These are phyloP conservation scores for Fusarium sp. DNA, from an alignment of 2,329 filamentous ascomycete genomes.

Conservation along the genomic window DNA sequence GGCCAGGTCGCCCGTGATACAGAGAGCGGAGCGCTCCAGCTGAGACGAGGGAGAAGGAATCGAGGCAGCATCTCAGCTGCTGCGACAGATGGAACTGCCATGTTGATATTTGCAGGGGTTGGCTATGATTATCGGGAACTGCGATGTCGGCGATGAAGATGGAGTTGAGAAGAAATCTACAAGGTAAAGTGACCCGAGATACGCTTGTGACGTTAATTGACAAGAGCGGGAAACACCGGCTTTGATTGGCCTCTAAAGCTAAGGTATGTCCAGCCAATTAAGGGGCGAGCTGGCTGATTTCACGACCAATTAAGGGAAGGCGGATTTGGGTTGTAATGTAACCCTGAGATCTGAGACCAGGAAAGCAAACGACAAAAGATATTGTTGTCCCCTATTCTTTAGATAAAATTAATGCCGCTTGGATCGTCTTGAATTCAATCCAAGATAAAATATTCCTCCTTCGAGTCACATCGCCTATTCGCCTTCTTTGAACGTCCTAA, in stretches of 20 bases:
- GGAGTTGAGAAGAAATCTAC: slow-evolving; percentile 24
- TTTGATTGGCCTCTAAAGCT: slow-evolving; percentile 37
- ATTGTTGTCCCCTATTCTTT: background rate
- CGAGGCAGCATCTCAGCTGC: slow-evolving; percentile 57
- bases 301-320: slow-evolving; percentile 23
- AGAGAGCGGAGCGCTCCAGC: slow-evolving; percentile 55
- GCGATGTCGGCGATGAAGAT: slow-evolving; percentile 17
- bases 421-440: background rate
- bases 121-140: background rate
- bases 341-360: slow-evolving; percentile 11
- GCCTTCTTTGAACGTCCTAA: background rate
- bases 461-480: background rate
- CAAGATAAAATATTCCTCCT: background rate
- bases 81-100: slow-evolving; percentile 42
- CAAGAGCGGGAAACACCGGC: slow-evolving; percentile 36
- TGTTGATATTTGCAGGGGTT: slow-evolving; percentile 18
- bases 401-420: background rate
- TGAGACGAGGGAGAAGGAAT: slow-evolving; percentile 65
- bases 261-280: slow-evolving; percentile 21
- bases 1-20: slow-evolving; percentile 38
- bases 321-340: background rate
- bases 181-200: slow-evolving; percentile 3
- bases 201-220: slow-evolving; percentile 35
- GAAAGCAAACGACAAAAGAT: background rate
- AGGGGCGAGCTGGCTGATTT: background rate